These are phyloP conservation scores for Petrea volubilis DNA, from an alignment of 257 asterid species.

Conservation along the genomic window DNA sequence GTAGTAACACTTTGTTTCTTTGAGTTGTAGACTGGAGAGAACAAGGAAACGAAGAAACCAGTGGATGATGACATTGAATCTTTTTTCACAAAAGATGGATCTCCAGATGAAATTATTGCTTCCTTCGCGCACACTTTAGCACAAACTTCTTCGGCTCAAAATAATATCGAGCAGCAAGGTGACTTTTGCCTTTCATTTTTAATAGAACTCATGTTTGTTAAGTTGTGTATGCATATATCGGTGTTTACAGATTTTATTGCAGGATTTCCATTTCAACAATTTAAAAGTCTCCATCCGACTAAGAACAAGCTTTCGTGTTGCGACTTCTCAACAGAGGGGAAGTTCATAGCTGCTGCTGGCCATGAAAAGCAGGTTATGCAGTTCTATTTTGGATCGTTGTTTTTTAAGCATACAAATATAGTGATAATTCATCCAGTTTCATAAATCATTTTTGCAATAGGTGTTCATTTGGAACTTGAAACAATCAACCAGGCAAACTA, in stretches of 20 bases:
- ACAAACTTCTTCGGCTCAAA: slow-evolving; percentile 3
- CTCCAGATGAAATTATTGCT: not conserved
- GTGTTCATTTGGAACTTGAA: slow-evolving; percentile 38
- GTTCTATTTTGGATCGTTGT: too few relatives aligned
- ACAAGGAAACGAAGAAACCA: slow-evolving; percentile 14
- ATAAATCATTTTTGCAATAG: slow-evolving; percentile 27
- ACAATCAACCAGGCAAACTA: not conserved
- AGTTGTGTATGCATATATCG: not conserved
- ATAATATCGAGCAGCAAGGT: slow-evolving; percentile 23
- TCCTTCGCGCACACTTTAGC: slow-evolving; percentile 6
- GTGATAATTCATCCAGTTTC: not conserved
- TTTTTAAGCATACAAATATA: not conserved
- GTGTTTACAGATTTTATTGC: slow-evolving; percentile 12
- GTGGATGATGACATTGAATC: slow-evolving; percentile 24
- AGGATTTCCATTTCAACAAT: slow-evolving; percentile 36
- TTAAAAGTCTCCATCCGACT: slow-evolving; percentile 29
- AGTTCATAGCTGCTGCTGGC: slow-evolving; percentile 54
- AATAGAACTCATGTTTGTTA: not conserved
- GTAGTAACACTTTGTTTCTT: slow-evolving; percentile 1
- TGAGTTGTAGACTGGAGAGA: slow-evolving; percentile 30
- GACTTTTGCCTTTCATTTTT: slow-evolving; percentile 17
- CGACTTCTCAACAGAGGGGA: slow-evolving; percentile 44
- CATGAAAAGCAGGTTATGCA: slow-evolving; percentile 49
- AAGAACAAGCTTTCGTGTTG: slow-evolving; percentile 46
- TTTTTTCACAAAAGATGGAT: slow-evolving; percentile 32